Base-by-base conservation (phyloP, 257 asterid genomes). In the Osmanthus fragrans region DNA sequence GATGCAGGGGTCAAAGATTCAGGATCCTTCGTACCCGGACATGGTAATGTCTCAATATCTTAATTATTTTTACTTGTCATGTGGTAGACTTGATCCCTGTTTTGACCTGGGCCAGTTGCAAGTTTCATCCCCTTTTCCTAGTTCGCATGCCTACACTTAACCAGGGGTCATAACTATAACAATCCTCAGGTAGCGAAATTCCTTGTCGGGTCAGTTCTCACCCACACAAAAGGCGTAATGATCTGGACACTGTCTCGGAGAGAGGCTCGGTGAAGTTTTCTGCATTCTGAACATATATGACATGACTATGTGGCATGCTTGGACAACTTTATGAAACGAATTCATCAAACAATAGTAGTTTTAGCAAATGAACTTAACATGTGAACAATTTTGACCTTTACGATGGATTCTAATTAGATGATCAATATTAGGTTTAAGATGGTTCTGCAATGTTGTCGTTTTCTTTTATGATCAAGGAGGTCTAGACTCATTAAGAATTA, bases 1-100 rank as follows among this genome's bases (percentile, higher is more conserved):
- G 99, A 96, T 85, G 99, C 98, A 0, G 97, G 98, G 70, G 98
- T 90, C 82, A 96, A 96, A 86, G 99, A 96, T 84, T 96, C 97
- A 36, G 99, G 98, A 51, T 88, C 97, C 0, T 97, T 94, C 79
- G 92, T 96, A 82, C 99, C 98, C 64, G 98, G 98, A 73, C 98
- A 96, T 64, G 99, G 99, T 96, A 90, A 88, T 69, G 75, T 81
- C 71, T 73, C 4, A 11, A 47, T 75, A 32, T 39, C 8, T 16
- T 56, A 1, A 16, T 36, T 37, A 45, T 58, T 11, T 68, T 73
- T 32, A 54, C 70, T 4, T 23, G 64, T 54, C 25, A 18, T 4
- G 27, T 54, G 25, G 23, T 19, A 54, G 64, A 25, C 64, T 19
- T 54, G 64, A 54, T 19, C 27, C n/a, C 64, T 54, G 64, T 54